Conservation (phyloP, 2,329 filamentous ascomycete genomes). For the Aspergillus bombycis region DNA sequence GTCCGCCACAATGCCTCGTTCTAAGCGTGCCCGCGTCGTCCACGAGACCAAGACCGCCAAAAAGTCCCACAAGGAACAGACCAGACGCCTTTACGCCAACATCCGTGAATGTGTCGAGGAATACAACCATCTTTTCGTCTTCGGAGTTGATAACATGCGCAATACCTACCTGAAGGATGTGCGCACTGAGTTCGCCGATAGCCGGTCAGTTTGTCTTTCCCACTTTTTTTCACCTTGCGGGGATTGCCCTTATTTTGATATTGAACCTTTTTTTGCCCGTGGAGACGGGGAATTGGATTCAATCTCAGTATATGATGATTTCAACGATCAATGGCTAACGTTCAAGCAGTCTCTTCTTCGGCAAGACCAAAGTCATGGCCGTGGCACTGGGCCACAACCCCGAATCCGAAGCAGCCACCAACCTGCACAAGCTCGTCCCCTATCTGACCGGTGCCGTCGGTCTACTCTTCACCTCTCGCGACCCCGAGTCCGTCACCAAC, state of each 20-base stretch:
- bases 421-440: constrained; percentile 69
- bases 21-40: constrained; percentile 86
- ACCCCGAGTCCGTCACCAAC: constrained; percentile 65
- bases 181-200: constrained; percentile 79
- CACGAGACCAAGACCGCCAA: constrained; percentile 90
- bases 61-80: constrained; percentile 87
- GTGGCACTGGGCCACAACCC: constrained; percentile 82
- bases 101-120: constrained; percentile 82
- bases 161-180: constrained; percentile 95
- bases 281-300: neutral
- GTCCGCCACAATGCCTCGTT: constrained; percentile 78
- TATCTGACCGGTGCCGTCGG: constrained; percentile 83
- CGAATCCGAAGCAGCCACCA: constrained; percentile 78
- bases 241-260: neutral
- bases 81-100: constrained; percentile 83
- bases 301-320: neutral
- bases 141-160: constrained; percentile 94
- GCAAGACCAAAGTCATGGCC: constrained; percentile 98
- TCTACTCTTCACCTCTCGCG: constrained; percentile 84
- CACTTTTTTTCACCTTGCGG: neutral
- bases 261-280: neutral
- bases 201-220: constrained; percentile 62
- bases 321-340: constrained; percentile 1
- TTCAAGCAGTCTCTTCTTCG: constrained; percentile 82
- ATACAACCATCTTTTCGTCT: constrained; percentile 91